Base-by-base conservation (phyloP, 2,329 filamentous ascomycete genomes). In the Stagonosporopsis vannaccii region DNA sequence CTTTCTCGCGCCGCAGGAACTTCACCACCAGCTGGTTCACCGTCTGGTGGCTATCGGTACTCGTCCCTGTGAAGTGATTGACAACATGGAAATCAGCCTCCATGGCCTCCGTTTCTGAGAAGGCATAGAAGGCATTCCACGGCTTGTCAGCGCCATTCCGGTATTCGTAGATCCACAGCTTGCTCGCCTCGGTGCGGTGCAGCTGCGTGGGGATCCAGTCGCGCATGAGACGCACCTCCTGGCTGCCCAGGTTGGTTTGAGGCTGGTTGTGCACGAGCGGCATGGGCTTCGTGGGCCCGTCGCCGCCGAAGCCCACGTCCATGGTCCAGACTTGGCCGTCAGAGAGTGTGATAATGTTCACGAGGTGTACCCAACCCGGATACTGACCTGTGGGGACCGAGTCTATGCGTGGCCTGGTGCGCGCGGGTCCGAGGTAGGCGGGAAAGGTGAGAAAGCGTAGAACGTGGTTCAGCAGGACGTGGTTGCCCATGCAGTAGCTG, bases 281-380 rank as follows among this genome's bases (percentile, higher is more conserved):
- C 33, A 90, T 72, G 6, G 87, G 87, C 15, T 75, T 73, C 1
- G 83, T 87, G 2, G 86, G 79, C 7, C 84, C 84, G 64, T 87
- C 84, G 19, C 84, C 84, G 42, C 88, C 88, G 66, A 90, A 90
- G 4, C 82, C 85, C 11, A 87, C 84, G 68, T 90, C 88, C 9
- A 85, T 71, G 66, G 82, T 75, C 72, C 82, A 87, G 53, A 78
- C 76, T 25, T 79, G 78, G 35, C 77, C 77, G 6, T 78, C 74
- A 20, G 78, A 68, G 30, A 90, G 76, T 1, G 80, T 83, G 37
- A 88, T 81, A 48, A 89, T 84, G 62, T 86, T 83, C 41, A 88
- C 79, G 67, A 89, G 83, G 70, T 90, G 87, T 13, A 81, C 77
- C 85, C 84, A 82, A 22, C 82, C 78, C 0, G 73, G 68, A 68